These are phyloP conservation scores for Podila minutissima DNA, from an alignment of 192 early-diverging fungal species.

Conservation along the genomic window DNA sequence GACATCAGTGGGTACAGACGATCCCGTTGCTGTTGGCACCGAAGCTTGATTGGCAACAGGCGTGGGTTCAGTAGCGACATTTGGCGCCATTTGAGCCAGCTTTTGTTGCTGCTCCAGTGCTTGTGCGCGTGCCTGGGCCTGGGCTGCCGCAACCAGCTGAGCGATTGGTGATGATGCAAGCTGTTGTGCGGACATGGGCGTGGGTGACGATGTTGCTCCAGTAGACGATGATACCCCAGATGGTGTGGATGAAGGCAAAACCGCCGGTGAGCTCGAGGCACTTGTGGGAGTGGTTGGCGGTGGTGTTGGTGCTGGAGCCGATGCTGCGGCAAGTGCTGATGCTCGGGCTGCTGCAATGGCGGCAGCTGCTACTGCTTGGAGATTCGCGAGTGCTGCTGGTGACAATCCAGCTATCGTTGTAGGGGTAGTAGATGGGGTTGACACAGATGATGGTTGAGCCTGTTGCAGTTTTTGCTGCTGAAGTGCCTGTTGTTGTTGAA, in stretches of 20 bases:
- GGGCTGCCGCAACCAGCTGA: constrained; percentile 20
- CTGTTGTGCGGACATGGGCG: not conserved
- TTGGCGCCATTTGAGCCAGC: not conserved
- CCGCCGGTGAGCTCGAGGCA: not conserved
- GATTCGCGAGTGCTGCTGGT: constrained; percentile 5
- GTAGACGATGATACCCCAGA: not conserved
- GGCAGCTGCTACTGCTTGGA: constrained; percentile 10
- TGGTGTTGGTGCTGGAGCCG: not conserved
- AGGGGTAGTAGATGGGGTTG: not conserved
- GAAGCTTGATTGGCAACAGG: too few species aligned
- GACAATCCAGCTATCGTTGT: not conserved
- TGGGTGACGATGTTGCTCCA: not conserved
- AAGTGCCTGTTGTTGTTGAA: constrained; percentile 37
- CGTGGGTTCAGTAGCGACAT: too few species aligned
- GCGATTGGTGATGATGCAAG: constrained; percentile 15
- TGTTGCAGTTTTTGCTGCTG: constrained; percentile 22
- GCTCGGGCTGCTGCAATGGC: constrained; percentile 3
- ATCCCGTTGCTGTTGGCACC: too few species aligned
- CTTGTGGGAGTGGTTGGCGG: not conserved
- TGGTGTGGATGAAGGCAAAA: not conserved
- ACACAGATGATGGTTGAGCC: constrained; percentile 3
- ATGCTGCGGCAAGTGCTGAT: not conserved
- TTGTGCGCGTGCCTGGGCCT: constrained; percentile 17
- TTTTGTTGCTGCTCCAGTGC: constrained; percentile 7
- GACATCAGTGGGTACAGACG: too few species aligned